phyloP scores from a whole-genome alignment of 768 basidiomycete species.

The Rhodosporidiobolus odoratus region DNA sequence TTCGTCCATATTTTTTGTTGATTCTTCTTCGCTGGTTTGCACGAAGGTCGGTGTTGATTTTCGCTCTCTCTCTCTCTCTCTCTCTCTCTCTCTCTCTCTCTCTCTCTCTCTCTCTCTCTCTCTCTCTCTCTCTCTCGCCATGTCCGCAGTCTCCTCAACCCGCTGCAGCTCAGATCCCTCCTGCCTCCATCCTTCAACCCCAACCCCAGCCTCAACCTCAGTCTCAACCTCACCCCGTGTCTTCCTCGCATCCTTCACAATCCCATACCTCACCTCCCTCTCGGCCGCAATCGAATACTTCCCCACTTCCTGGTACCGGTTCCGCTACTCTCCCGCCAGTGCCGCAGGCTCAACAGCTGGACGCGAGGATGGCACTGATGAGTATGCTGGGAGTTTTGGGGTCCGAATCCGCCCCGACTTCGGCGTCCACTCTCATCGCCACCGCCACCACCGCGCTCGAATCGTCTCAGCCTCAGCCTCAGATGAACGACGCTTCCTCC shows the following conservation, averaged over 20 bases:
- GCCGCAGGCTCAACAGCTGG: background rate
- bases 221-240: too few relatives aligned
- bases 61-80: background rate
- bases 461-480: background rate
- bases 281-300: too few relatives aligned
- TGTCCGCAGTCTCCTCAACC: background rate
- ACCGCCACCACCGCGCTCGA: background rate
- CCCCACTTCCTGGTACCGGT: background rate
- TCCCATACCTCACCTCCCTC: too few relatives aligned
- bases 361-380: background rate
- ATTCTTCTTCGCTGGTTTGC: too few relatives aligned
- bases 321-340: slow-evolving; percentile 1
- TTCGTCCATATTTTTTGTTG: background rate
- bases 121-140: background rate
- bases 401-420: too few relatives aligned
- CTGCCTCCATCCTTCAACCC: background rate
- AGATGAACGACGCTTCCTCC: background rate
- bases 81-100: background rate
- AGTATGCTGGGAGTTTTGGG: background rate
- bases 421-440: background rate
- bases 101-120: background rate
- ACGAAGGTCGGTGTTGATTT: too few relatives aligned
- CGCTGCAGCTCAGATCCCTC: background rate
- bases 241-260: too few relatives aligned
- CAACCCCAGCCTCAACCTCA: too few relatives aligned